phyloP scores from a whole-genome alignment of 1,284 basidiomycete species.

The Chondrostereum purpureum region DNA sequence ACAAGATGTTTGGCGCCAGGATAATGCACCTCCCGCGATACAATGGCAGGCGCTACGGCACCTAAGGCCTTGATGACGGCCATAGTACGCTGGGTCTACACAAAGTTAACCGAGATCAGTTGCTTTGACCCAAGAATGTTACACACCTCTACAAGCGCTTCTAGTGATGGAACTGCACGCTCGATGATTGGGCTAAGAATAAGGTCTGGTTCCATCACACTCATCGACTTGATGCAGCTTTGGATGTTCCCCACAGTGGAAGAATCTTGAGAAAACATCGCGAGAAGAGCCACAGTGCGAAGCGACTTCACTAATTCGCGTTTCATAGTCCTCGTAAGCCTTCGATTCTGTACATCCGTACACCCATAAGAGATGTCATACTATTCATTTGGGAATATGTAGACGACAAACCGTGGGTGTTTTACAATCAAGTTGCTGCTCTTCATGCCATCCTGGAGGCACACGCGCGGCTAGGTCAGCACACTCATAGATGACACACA shows the following conservation, averaged over 20 bases:
- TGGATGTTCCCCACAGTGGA: conserved; percentile 62
- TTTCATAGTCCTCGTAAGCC: conserved; percentile 77
- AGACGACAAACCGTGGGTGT: conserved; percentile 56
- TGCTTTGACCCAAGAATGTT: conserved; percentile 2
- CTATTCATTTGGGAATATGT: not conserved
- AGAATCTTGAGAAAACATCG: conserved; percentile 85
- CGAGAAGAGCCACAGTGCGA: conserved; percentile 77
- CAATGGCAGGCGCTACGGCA: conserved; percentile 72
- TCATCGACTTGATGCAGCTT: conserved; percentile 68
- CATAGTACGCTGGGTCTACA: conserved; percentile 75
- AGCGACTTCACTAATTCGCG: conserved; percentile 81
- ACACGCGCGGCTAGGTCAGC: not conserved
- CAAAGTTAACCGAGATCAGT: conserved; percentile 10
- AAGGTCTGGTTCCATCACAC: conserved; percentile 82
- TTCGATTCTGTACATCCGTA: conserved; percentile 42
- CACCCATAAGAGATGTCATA: conserved; percentile 8
- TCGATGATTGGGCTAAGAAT: conserved; percentile 84
- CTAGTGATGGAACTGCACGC: conserved; percentile 79
- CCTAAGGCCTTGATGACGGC: conserved; percentile 85
- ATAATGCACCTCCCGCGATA: conserved; percentile 73
- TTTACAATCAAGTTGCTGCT: conserved; percentile 76
- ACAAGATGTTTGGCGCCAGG: conserved; percentile 79
- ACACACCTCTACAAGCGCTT: conserved; percentile 76
- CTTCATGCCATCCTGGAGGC: conserved; percentile 68
- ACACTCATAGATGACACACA: not conserved